These are phyloP conservation scores for Eleusine coracana DNA, from an alignment of 176 grass and related monocot genomes.

Conservation along the genomic window DNA sequence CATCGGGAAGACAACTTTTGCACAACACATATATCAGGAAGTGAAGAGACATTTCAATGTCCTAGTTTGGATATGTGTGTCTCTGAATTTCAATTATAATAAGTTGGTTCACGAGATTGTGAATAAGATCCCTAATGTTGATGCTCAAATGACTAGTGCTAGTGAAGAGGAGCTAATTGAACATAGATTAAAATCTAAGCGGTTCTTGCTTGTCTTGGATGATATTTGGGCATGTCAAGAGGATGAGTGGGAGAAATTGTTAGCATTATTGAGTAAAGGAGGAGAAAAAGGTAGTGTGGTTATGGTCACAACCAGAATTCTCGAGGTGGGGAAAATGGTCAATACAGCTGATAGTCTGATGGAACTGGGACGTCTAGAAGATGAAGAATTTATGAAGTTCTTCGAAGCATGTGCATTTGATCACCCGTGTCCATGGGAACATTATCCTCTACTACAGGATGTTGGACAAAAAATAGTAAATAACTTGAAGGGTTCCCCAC, in stretches of 20 bases:
- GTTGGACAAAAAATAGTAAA: not conserved
- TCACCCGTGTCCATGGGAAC: not conserved
- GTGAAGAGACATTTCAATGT: not conserved
- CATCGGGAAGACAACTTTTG: not conserved
- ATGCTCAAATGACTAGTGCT: too few relatives aligned
- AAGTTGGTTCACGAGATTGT: not conserved
- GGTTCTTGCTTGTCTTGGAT: not conserved
- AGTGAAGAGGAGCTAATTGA: not conserved
- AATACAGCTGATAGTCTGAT: not conserved
- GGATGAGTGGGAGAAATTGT: not conserved
- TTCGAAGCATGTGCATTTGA: not conserved
- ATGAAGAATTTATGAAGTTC: not conserved
- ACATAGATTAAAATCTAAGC: not conserved
- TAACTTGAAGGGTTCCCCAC: not conserved
- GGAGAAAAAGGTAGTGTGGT: not conserved
- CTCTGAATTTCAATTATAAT: not conserved
- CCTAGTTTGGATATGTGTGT: not conserved
- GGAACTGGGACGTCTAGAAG: not conserved
- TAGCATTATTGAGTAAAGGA: not conserved
- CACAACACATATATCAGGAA: not conserved
- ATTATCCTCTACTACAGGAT: not conserved
- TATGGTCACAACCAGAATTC: not conserved
- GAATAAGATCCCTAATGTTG: too few relatives aligned
- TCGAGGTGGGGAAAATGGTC: not conserved
- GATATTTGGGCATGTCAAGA: not conserved